Evolutionary conservation across 495 filamentous ascomycete genomes (phyloP).

Genomic region (Xylaria castorea): DNA sequence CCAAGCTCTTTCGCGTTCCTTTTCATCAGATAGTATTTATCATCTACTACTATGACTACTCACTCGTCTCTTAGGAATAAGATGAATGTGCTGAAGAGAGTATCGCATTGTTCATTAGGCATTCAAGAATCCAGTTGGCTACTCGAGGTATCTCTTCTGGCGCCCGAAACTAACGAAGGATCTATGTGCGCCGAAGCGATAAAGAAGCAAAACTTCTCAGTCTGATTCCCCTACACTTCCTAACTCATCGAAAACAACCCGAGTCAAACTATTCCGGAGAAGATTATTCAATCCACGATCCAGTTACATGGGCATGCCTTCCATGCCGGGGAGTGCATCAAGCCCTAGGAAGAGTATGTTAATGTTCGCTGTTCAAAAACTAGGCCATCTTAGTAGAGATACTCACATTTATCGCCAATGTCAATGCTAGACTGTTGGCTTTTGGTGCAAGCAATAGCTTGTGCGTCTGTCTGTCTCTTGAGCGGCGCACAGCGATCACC

Average conservation of each 20-base stretch:
- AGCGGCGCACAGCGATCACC: slow-evolving; percentile 50
- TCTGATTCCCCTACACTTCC: background rate
- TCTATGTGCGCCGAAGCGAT: slow-evolving; percentile 2
- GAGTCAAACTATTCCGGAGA: background rate
- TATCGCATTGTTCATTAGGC: background rate
- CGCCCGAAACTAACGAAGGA: slow-evolving; percentile 8
- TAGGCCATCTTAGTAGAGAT: background rate
- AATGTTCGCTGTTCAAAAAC: background rate
- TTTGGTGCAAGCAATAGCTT: slow-evolving; percentile 47
- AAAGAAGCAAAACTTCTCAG: background rate
- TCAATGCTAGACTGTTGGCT: slow-evolving; percentile 43
- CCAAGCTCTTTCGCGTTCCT: background rate
- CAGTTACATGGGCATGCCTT: slow-evolving; percentile 28
- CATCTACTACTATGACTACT: background rate
- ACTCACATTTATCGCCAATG: slow-evolving; percentile 43
- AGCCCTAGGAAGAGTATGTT: slow-evolving; percentile 35
- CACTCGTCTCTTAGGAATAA: background rate
- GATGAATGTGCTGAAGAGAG: too few species aligned
- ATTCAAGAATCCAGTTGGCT: slow-evolving; percentile 13
- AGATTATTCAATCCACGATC: background rate
- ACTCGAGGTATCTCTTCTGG: slow-evolving; percentile 13
- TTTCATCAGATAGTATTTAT: background rate
- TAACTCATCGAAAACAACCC: background rate
- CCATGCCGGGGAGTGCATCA: slow-evolving; percentile 32
- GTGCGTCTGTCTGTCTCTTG: slow-evolving; percentile 42